Evolutionary conservation across 2,329 filamentous ascomycete genomes (phyloP).

Genomic region (Penicillium glabrum): DNA sequence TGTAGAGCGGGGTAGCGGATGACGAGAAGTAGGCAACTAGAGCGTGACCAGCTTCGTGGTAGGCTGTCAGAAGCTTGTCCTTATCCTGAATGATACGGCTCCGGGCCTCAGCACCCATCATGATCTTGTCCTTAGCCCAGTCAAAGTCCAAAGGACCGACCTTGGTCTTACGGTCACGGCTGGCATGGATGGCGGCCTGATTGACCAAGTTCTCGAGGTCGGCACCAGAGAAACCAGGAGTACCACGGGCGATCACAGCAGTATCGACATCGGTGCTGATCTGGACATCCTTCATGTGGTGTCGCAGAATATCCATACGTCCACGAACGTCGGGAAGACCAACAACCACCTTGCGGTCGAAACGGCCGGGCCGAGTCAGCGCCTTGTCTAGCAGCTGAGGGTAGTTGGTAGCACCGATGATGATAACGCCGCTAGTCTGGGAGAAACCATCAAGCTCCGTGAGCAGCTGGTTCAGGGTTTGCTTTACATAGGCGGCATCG

Average conservation of each 20-base stretch:
- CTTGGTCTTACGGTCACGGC: constrained; percentile 73
- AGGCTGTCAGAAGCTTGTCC: constrained; percentile 94
- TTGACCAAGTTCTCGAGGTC: constrained; percentile 97
- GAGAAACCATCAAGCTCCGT: constrained; percentile 98
- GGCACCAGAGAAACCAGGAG: constrained; percentile 88
- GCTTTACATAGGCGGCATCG: constrained; percentile 93
- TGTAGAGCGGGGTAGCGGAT: constrained; percentile 78
- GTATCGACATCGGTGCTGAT: constrained; percentile 77
- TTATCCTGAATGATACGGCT: constrained; percentile 88
- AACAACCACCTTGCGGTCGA: constrained; percentile 89
- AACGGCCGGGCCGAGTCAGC: constrained; percentile 87
- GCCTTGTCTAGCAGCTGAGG: constrained; percentile 93
- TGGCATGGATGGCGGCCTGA: constrained; percentile 92
- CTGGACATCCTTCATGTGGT: constrained; percentile 91
- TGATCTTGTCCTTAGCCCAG: constrained; percentile 97
- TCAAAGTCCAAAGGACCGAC: constrained; percentile 82
- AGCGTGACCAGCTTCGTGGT: constrained; percentile 94
- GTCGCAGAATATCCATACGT: constrained; percentile 86
- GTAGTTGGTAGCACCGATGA: constrained; percentile 95
- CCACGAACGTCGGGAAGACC: constrained; percentile 89
- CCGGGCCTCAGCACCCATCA: constrained; percentile 92
- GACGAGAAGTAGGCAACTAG: constrained; percentile 83
- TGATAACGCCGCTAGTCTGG: constrained; percentile 90
- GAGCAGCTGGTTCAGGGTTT: constrained; percentile 94
- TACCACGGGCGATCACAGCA: constrained; percentile 79